Base-by-base conservation (phyloP, 163 green algal genomes). In the Trebouxia gelatinosa region DNA sequence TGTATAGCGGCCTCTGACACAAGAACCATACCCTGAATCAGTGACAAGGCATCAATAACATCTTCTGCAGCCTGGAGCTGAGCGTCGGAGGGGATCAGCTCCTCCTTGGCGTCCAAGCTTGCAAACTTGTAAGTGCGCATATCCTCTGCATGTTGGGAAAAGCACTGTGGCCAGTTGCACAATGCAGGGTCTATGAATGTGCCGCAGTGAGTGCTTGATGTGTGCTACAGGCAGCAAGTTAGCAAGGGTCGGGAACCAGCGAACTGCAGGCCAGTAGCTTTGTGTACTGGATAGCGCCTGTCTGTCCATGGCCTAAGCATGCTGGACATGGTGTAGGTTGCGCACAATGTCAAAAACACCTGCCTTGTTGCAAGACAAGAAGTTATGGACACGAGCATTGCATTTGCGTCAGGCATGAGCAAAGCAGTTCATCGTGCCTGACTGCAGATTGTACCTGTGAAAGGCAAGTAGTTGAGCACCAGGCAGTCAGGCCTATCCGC, bases 401-500 rank as follows among this genome's bases (percentile, higher is more conserved):
- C 31, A 46, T 3, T 4, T 2, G 21, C 11, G 31, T 31, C 5
- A 62, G 19, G 51, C 21, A 29, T 11, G 21, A 62, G 51, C 19
- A n/a, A n/a, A n/a, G n/a, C n/a, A n/a, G n/a, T n/a, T n/a, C n/a
- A n/a, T n/a, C n/a, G n/a, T n/a, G n/a, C n/a, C n/a, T n/a, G n/a
- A n/a, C n/a, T 28, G 48, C 16, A 21, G 13, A 70, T 2, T 0
- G 3, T 29, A 76, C 68, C 68, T 76, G 31, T 38, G 37, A 79
- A 79, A 34, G 74, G 74, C 37, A 79, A 34, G 57, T 79, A n/a
- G 40, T 79, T 79, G 35, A 79, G 74, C 21, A 79, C 37, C 26
- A 79, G 57, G 37, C 74, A 79, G 58, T 79, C 74, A 26, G 74
- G 74, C 16, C 29, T 57, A 2, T 39, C 16, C 2, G 17, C 16